Conservation (phyloP, 2,329 filamentous ascomycete species). For the Pseudogymnoascus sp. region DNA sequence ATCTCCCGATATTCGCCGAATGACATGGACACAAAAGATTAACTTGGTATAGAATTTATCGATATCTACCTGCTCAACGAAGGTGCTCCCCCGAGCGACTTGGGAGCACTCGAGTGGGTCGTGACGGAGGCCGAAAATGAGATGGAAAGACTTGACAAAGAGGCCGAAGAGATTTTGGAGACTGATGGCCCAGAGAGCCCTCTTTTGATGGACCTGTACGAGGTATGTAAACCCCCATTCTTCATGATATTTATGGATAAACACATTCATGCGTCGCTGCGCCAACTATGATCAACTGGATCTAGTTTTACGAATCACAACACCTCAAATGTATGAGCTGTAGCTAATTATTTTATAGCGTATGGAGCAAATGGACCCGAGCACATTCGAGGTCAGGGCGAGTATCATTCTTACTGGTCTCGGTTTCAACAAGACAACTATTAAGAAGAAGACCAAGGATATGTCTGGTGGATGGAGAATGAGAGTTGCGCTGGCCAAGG, state of each 20-base stretch:
- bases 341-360: constrained; percentile 48
- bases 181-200: constrained; percentile 86
- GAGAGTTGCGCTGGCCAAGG: constrained; percentile 96
- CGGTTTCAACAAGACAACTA: constrained; percentile 96
- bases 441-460: constrained; percentile 99
- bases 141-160: constrained; percentile 78
- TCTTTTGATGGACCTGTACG: constrained; percentile 87
- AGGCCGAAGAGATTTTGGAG: constrained; percentile 86
- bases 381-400: constrained; percentile 90
- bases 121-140: constrained; percentile 90
- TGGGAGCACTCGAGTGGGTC: constrained; percentile 95
- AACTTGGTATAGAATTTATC: constrained; percentile 56
- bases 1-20: background rate
- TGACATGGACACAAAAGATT: background rate
- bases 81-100: constrained; percentile 79
- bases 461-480: constrained; percentile 99
- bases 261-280: background rate
- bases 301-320: constrained; percentile 19
- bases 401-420: constrained; percentile 97
- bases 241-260: background rate
- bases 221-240: constrained; percentile 51
- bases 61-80: constrained; percentile 98
- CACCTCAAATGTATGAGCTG: background rate
- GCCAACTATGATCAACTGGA: background rate
- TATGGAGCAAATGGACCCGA: constrained; percentile 98